Conservation (phyloP, 2,329 filamentous ascomycete genomes). For the Chaetomiaceae sp. region DNA sequence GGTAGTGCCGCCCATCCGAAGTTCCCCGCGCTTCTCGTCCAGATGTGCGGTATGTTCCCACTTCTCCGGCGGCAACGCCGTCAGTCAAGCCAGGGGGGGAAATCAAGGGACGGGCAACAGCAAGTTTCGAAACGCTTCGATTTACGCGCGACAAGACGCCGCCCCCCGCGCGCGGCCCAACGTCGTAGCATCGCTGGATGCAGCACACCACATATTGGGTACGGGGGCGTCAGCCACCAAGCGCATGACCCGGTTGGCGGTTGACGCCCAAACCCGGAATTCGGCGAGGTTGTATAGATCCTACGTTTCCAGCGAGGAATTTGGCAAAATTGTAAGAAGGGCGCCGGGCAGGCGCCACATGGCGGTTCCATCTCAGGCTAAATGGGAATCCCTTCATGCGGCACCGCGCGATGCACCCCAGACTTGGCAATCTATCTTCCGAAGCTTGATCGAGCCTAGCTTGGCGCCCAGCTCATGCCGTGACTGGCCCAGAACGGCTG, state of each 20-base stretch:
- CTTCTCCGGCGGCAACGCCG: no score
- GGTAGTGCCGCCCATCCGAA: no score
- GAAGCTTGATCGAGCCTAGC: background rate
- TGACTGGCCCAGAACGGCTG: background rate
- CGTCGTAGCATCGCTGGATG: no score
- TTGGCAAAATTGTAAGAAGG: background rate
- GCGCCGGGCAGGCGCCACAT: background rate
- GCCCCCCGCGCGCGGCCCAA: no score
- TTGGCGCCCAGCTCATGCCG: background rate
- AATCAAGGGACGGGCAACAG: slow-evolving; percentile 14
- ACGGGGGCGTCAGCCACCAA: no score
- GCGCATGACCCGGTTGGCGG: background rate
- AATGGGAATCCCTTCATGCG: background rate
- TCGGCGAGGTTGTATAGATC: background rate
- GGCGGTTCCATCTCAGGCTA: background rate
- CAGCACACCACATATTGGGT: no score
- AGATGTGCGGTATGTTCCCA: no score
- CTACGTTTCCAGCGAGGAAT: background rate
- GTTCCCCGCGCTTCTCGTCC: no score
- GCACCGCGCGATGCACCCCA: background rate
- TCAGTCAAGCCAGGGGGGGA: no score
- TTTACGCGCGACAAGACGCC: no score
- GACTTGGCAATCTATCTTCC: background rate
- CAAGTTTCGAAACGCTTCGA: background rate
- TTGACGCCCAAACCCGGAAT: background rate